A percentile compares a stretch with the other conserved stretches of the same genome.
phyloP scores from a whole-genome alignment of 352 stramenopile genomes.

The Phytophthora tubulina region DNA sequence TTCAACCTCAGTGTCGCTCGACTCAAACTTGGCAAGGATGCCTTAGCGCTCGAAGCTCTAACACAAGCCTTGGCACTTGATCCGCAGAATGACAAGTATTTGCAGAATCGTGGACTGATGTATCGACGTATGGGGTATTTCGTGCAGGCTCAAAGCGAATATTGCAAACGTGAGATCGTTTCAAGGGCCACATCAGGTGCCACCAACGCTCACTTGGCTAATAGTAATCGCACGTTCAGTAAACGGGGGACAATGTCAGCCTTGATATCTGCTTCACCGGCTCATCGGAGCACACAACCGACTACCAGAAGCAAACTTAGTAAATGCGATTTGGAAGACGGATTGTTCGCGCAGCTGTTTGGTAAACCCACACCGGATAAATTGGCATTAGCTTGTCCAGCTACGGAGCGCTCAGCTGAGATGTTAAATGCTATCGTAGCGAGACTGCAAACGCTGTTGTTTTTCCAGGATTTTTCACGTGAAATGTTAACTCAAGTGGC shows the following conservation, averaged over 20 bases:
- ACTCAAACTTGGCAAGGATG: constrained; percentile 62
- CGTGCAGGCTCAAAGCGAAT: constrained; percentile 58
- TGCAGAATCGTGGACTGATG: constrained; percentile 65
- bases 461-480: constrained; percentile 75
- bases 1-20: constrained; percentile 69
- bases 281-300: constrained; percentile 16
- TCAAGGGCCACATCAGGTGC: background rate
- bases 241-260: constrained; percentile 32
- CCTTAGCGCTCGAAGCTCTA: constrained; percentile 46
- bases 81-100: constrained; percentile 54
- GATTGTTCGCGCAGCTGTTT: constrained; percentile 75
- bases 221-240: constrained; percentile 27
- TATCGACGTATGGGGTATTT: constrained; percentile 66
- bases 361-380: constrained; percentile 72
- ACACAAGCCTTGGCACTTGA: constrained; percentile 52
- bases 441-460: constrained; percentile 62
- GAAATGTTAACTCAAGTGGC: constrained; percentile 57
- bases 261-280: background rate
- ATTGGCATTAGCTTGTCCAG: constrained; percentile 61
- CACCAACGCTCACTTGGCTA: background rate
- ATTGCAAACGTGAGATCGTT: constrained; percentile 51
- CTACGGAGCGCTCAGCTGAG: constrained; percentile 46
- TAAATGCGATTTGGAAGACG: constrained; percentile 62
- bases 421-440: constrained; percentile 62
- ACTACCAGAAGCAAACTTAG: constrained; percentile 21